Base-by-base conservation (phyloP, 352 stramenopile genomes). In the Phytopythium chamaehyphon region DNA sequence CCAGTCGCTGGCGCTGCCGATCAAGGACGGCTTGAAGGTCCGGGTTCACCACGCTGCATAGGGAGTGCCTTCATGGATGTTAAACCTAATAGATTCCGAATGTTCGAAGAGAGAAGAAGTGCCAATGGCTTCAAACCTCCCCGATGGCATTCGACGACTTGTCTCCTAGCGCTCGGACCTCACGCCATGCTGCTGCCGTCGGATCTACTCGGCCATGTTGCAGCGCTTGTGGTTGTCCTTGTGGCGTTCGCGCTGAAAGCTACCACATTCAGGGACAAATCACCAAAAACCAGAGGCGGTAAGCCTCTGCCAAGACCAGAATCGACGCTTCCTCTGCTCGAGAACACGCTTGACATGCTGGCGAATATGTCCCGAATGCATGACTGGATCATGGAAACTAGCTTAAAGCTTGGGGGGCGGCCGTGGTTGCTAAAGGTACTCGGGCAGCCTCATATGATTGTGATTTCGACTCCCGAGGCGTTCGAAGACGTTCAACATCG, bases 401-500 rank as follows among this genome's bases (percentile, higher is more conserved):
- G 57, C 42, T 31, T 55, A 36, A 46, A 44, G 22, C 47, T 36
- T 54, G 52, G 51, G 21, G 66, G 69, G 2, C 51, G 57, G 14
- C 66, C 59, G 18, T 77, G 61, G 63, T 39, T 68, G 23, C 35
- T 79, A 4, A 58, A 54, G 5, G 57, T 66, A 7, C 38, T 75
- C 21, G 71, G 69, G 11, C 64, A 66, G 16, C 54, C 49, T 14
- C 59, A 57, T 6, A 54, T 54, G 22, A 53, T 79, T 21, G 42
- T 83, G 6, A 21, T 71, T 7, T 68, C 50, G 39, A 61, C 62
- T 19, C 55, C 66, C 8, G 48, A 49, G 22, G 64, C 62, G 22
- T 75, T 76, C 31, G 65, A 83, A 51, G 69, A 83, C 40, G 55
- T 79, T 15, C 63, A 75, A 39, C 76, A 73, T 44, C 76, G 57